These are phyloP conservation scores for Drosera capensis DNA, from an alignment of 148 eudicot genomes.

Conservation along the genomic window DNA sequence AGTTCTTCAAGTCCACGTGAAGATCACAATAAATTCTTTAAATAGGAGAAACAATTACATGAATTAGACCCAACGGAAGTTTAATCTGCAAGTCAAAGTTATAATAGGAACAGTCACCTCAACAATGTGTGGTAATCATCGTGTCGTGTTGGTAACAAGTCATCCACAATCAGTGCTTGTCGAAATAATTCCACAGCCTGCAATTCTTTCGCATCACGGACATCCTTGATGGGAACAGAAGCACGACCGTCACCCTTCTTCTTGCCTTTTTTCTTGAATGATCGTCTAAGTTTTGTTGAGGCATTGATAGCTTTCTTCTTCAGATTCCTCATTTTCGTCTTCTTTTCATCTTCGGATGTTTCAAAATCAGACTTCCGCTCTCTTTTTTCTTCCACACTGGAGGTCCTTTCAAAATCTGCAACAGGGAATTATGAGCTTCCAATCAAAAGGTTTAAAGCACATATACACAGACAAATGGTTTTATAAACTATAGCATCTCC, in stretches of 20 bases:
- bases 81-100: too few relatives aligned
- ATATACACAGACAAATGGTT: too few relatives aligned
- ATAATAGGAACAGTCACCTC: too few relatives aligned
- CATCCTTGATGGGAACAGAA: slow-evolving; percentile 6
- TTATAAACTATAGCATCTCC: too few relatives aligned
- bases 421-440: slow-evolving; percentile 5
- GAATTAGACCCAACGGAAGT: too few relatives aligned
- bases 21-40: too few relatives aligned
- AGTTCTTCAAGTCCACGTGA: too few relatives aligned
- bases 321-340: slow-evolving; percentile 2
- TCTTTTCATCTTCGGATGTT: background rate
- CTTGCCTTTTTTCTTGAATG: slow-evolving; percentile 7
- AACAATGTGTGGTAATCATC: slow-evolving; percentile 10
- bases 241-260: slow-evolving; percentile 2
- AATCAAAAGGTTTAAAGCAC: too few relatives aligned
- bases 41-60: too few relatives aligned
- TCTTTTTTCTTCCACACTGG: background rate
- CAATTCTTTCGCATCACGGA: slow-evolving; percentile 7
- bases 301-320: slow-evolving; percentile 8
- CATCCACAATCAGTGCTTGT: slow-evolving; percentile 3
- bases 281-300: slow-evolving; percentile 6
- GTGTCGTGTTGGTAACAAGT: slow-evolving; percentile 5
- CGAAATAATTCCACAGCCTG: slow-evolving; percentile 8
- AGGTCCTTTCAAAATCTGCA: slow-evolving; percentile 8
- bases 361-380: background rate